These are phyloP conservation scores for Lupinus albus DNA, from an alignment of 306 rosid species.

Conservation along the genomic window DNA sequence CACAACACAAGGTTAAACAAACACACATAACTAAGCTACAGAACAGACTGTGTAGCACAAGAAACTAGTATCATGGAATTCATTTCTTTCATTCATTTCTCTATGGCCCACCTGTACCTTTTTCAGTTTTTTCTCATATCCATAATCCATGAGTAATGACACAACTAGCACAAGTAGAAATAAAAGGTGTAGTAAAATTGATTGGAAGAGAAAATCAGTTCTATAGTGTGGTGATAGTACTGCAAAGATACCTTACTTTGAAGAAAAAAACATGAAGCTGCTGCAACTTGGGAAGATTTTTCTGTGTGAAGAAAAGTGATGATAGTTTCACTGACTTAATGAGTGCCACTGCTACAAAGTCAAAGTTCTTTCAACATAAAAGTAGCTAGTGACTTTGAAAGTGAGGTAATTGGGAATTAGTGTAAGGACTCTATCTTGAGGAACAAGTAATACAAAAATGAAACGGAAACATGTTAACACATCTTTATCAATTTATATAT, in stretches of 20 bases:
- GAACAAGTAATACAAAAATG: no score
- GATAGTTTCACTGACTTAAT: not conserved
- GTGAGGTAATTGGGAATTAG: not conserved
- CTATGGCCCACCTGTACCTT: constrained; percentile 37
- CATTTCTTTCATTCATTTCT: constrained; percentile 34
- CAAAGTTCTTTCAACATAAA: not conserved
- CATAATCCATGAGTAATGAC: constrained; percentile 45
- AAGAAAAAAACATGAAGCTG: constrained; percentile 30
- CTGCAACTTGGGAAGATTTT: constrained; percentile 34
- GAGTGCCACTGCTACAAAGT: not conserved
- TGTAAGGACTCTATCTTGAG: no score
- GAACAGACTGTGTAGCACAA: constrained; percentile 33
- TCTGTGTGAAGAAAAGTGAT: not conserved
- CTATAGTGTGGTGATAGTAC: constrained; percentile 26
- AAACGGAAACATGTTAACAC: no score
- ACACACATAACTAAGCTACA: constrained; percentile 42
- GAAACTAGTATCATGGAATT: constrained; percentile 28
- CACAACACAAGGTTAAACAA: constrained; percentile 45
- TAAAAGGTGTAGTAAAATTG: constrained; percentile 50
- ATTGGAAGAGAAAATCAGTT: constrained; percentile 47
- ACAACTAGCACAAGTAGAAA: constrained; percentile 45
- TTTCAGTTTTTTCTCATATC: constrained; percentile 42
- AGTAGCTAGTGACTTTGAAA: not conserved
- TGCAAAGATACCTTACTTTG: constrained; percentile 17
- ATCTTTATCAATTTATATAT: no score